phyloP scores from a whole-genome alignment of 208 protist species.

The Acanthamoeba castellanii region DNA sequence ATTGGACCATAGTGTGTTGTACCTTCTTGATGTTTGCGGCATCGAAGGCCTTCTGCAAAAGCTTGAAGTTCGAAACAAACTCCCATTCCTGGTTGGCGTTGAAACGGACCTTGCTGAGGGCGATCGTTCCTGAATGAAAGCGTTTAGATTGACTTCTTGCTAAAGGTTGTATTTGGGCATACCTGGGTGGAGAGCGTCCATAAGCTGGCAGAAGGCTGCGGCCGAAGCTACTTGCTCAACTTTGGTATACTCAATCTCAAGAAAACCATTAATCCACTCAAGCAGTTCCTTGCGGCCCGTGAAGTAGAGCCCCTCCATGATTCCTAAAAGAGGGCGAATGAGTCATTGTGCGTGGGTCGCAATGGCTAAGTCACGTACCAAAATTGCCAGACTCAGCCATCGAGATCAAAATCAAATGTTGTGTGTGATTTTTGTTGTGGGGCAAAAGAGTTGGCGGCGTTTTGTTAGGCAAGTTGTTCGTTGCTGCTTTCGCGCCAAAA shows the following conservation, averaged over 20 bases:
- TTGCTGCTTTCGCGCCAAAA: no score
- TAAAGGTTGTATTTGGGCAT: not conserved
- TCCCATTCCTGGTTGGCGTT: conserved; percentile 97
- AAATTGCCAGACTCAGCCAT: conserved; percentile 4
- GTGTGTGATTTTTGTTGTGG: no score
- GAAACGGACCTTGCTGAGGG: conserved; percentile 92
- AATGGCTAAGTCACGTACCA: not conserved
- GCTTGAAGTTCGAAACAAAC: conserved; percentile 96
- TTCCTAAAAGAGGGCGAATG: not conserved
- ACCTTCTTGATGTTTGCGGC: conserved; percentile 93
- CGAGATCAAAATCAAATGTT: no score
- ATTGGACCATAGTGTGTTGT: not conserved
- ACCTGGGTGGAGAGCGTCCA: conserved; percentile 91
- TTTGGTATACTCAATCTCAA: conserved; percentile 89
- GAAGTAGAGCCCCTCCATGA: conserved; percentile 77
- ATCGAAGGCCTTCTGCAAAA: conserved; percentile 94
- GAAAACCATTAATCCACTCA: conserved; percentile 89
- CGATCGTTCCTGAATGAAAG: conserved; percentile 78
- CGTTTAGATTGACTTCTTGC: no score
- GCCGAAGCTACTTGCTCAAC: conserved; percentile 87
- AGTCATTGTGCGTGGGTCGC: not conserved
- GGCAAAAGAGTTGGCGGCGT: no score
- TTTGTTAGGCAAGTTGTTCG: no score
- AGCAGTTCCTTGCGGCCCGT: conserved; percentile 87
- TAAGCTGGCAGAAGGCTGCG: conserved; percentile 95